Evolutionary conservation across 768 basidiomycete genomes (phyloP), one percentile per base, ranked within the genome.

Genomic region (Leccinum rimulosum): DNA sequence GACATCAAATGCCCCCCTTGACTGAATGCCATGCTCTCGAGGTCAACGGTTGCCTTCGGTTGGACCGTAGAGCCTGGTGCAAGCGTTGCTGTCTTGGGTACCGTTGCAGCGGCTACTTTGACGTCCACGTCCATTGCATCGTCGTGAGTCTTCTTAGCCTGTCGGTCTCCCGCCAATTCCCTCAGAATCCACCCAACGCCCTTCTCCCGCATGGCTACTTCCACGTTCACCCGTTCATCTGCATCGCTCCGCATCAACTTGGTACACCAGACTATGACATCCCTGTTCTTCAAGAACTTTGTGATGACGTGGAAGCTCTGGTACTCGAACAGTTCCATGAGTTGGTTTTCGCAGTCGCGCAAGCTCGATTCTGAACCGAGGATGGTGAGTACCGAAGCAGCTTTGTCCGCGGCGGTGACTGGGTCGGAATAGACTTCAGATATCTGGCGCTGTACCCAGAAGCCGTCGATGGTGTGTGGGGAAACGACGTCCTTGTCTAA

Each of bases 161-260:
- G 85, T 4, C 92, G 79, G 66, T 93, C 94, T 3, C 95, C 94
- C 4, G 86, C 81, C 4, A 98, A 80, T 61, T 94, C 93, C 56
- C 91, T 84, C 54, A 96, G 70, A 71, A 99, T 98, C 95, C 95
- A 98, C 0, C 93, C 95, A 10, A 95, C 84, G 14, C 93, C 94
- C 75, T 93, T 96, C 78, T 98, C 96, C 49, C 96, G 82, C 97
- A 99, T 99, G 0, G 93, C 93, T 4, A 98, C 96, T 74, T 98
- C 96, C 40, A 97, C 84, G 68, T 98, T 93, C 47, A 95, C 85
- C 50, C 89, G 84, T 71, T 93, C 93, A 49, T 98, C 89, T 0
- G 91, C 91, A 65, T 89, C 86, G 55, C 88, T 89, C 27, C 96
- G 85, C 74, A 93, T 91, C 52, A 98, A 83, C 75, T 95, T 95